phyloP scores from a whole-genome alignment of 306 rosid species.

The Adenanthera pavonina region DNA sequence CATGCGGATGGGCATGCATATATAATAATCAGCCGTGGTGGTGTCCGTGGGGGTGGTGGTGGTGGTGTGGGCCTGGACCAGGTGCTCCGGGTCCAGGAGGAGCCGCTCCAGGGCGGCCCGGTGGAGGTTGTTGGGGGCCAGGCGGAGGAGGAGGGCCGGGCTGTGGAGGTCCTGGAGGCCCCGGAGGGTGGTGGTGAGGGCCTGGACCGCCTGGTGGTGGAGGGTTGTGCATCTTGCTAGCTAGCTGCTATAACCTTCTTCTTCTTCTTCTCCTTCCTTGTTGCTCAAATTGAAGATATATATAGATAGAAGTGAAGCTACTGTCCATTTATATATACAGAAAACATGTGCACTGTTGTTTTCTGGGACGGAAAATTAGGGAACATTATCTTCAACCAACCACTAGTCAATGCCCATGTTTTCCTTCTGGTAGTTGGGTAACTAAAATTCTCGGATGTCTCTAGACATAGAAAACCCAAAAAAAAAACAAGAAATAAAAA shows the following conservation, averaged over 20 bases:
- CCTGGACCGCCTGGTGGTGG: conserved; percentile 55
- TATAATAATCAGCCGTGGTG: background rate
- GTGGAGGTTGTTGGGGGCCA: conserved; percentile 41
- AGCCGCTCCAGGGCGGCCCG: background rate
- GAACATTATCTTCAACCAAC: conserved; percentile 10
- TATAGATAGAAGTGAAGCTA: background rate
- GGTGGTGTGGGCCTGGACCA: background rate
- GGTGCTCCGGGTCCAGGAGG: conserved; percentile 33
- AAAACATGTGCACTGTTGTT: background rate
- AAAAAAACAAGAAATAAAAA: background rate
- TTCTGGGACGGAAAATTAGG: background rate
- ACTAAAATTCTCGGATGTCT: conserved; percentile 37
- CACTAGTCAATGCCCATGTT: conserved; percentile 32
- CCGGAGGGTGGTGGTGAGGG: conserved; percentile 46
- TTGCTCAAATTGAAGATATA: background rate
- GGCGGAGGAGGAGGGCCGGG: conserved; percentile 48
- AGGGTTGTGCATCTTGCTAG: conserved; percentile 49
- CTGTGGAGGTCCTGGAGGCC: conserved; percentile 40
- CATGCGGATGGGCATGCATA: no score
- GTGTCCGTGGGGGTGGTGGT: background rate
- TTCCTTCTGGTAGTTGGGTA: conserved; percentile 18
- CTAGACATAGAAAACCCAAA: background rate
- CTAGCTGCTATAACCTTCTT: background rate
- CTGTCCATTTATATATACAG: background rate
- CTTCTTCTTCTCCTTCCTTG: background rate